phyloP scores from a whole-genome alignment of 2,329 filamentous ascomycete species.

The Paraconiothyrium sp. region DNA sequence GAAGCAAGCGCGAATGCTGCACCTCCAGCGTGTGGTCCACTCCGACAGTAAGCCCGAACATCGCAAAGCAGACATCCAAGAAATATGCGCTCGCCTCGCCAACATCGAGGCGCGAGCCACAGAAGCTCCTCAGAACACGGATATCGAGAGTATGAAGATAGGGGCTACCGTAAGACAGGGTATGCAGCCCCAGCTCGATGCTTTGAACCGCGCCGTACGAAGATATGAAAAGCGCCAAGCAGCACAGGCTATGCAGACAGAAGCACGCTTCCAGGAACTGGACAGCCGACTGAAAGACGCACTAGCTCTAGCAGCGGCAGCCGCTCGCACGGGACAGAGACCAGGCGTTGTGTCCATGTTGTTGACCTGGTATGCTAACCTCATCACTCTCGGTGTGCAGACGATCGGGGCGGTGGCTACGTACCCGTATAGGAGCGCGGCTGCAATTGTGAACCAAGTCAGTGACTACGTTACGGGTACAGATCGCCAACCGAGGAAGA shows the following conservation, averaged over 20 bases:
- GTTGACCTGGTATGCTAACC: conserved; percentile 39
- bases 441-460: conserved; percentile 23
- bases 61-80: conserved; percentile 31
- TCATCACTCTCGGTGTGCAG: conserved; percentile 34
- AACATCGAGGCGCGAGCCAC: conserved; percentile 70
- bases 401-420: conserved; percentile 38
- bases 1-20: conserved; percentile 79
- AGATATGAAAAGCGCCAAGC: conserved; percentile 91
- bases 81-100: conserved; percentile 71
- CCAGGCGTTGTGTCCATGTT: conserved; percentile 43
- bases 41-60: conserved; percentile 31
- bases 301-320: conserved; percentile 80
- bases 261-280: conserved; percentile 76
- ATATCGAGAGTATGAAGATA: conserved; percentile 53
- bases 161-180: conserved; percentile 67
- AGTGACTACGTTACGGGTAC: conserved; percentile 35
- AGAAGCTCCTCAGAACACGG: conserved; percentile 49
- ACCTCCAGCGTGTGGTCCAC: conserved; percentile 77
- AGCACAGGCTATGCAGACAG: conserved; percentile 77
- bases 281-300: conserved; percentile 79
- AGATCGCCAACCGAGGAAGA: conserved; percentile 35
- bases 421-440: conserved; percentile 41
- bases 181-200: conserved; percentile 84
- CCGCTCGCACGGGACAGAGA: conserved; percentile 52
- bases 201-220: conserved; percentile 85